Evolutionary conservation across 1,139 yeast genomes (phyloP).

Genomic region (Meyerozyma athensensis): DNA sequence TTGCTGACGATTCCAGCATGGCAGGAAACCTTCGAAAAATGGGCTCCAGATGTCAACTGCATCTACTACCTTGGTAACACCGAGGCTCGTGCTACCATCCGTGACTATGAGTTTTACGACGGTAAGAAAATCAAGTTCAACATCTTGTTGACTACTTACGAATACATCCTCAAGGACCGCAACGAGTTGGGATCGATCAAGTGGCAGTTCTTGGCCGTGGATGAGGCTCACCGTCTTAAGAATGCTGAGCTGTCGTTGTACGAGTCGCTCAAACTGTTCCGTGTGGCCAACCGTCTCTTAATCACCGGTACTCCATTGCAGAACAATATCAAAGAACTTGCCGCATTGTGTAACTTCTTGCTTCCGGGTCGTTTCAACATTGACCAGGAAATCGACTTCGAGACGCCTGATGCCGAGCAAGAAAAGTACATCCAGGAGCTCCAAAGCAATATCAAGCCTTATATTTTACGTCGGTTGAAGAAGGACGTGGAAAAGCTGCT

Average conservation of each 20-base stretch:
- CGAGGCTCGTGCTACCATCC: slow-evolving; percentile 72
- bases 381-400: slow-evolving; percentile 93
- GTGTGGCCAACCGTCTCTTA: slow-evolving; percentile 75
- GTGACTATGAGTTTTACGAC: slow-evolving; percentile 80
- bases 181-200: slow-evolving; percentile 71
- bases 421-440: slow-evolving; percentile 83
- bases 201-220: slow-evolving; percentile 98
- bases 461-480: slow-evolving; percentile 84
- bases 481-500: slow-evolving; percentile 96
- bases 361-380: slow-evolving; percentile 92
- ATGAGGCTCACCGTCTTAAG: slow-evolving; percentile 95
- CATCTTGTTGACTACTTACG: slow-evolving; percentile 86
- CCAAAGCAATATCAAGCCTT: slow-evolving; percentile 83
- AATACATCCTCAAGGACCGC: slow-evolving; percentile 87
- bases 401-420: slow-evolving; percentile 78
- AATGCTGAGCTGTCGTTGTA: slow-evolving; percentile 91
- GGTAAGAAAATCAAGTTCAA: slow-evolving; percentile 76
- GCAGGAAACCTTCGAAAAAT: slow-evolving; percentile 97
- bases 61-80: slow-evolving; percentile 92
- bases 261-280: slow-evolving; percentile 79
- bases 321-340: slow-evolving; percentile 90
- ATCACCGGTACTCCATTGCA: slow-evolving; percentile 98
- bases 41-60: slow-evolving; percentile 96
- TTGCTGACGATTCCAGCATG: slow-evolving; percentile 95
- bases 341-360: slow-evolving; percentile 88